Evolutionary conservation across 2,329 filamentous ascomycete species (phyloP).

Genomic region (Stemphylium beticola): DNA sequence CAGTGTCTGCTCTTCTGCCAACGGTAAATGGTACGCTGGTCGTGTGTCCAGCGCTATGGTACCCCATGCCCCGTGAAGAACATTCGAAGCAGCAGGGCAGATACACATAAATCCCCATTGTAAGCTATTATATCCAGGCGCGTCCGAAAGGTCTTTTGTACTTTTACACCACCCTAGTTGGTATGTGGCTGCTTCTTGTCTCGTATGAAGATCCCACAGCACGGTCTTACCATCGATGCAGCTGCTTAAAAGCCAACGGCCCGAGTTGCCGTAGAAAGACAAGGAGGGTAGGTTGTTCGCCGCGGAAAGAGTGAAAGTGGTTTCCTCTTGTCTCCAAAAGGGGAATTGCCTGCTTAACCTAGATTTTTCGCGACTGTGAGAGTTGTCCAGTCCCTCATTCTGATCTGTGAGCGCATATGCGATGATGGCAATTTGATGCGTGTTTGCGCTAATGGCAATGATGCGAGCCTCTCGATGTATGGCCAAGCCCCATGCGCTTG

Average conservation of each 20-base stretch:
- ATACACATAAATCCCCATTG: conserved; percentile 9
- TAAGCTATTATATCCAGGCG: conserved; percentile 9
- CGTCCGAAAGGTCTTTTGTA: conserved; percentile 8
- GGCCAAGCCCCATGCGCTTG: conserved; percentile 87
- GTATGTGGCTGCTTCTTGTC: conserved; percentile 22
- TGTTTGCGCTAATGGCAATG: conserved; percentile 85
- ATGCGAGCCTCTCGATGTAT: conserved; percentile 81
- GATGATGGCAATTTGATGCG: conserved; percentile 63
- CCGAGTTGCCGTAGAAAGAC: conserved; percentile 64
- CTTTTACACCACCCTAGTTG: conserved; percentile 35
- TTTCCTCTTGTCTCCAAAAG: conserved; percentile 35
- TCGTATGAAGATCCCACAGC: conserved; percentile 54
- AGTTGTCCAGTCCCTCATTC: background rate
- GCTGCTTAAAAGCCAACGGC: conserved; percentile 63
- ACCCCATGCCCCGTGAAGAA: conserved; percentile 37
- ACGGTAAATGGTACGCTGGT: conserved; percentile 28
- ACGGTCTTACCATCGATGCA: conserved; percentile 60
- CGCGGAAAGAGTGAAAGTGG: conserved; percentile 26
- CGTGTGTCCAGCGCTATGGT: conserved; percentile 36
- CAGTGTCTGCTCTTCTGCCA: background rate
- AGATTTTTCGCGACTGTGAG: background rate
- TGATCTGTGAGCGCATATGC: conserved; percentile 59
- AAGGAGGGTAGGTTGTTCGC: conserved; percentile 63
- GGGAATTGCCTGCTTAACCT: conserved; percentile 20
- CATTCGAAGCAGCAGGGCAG: conserved; percentile 12